Conservation (phyloP, 129 eudicot species). For the Saposhnikovia divaricata region DNA sequence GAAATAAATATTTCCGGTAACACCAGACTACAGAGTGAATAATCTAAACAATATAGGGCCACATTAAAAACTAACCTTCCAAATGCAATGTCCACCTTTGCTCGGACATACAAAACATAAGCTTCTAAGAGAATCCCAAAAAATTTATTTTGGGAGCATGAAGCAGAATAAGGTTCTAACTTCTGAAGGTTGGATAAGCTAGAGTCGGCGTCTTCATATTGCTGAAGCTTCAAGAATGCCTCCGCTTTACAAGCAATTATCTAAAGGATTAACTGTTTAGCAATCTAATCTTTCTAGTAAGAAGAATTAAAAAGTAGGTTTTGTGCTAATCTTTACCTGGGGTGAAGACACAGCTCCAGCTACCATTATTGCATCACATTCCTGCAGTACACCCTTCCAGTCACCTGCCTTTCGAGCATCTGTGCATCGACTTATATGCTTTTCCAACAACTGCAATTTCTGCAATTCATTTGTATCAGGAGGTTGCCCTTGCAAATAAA, state of each 20-base stretch:
- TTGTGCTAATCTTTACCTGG: slow-evolving; percentile 22
- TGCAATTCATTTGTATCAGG: slow-evolving; percentile 34
- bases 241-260: slow-evolving; percentile 53
- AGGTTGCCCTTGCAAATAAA: slow-evolving; percentile 28
- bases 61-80: slow-evolving; percentile 36
- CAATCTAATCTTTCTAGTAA: neutral
- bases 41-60: neutral
- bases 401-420: slow-evolving; percentile 53
- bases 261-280: slow-evolving; percentile 18
- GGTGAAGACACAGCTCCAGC: slow-evolving; percentile 49
- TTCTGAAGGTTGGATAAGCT: slow-evolving; percentile 30
- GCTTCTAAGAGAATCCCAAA: slow-evolving; percentile 45
- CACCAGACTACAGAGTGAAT: neutral
- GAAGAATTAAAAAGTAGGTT: neutral
- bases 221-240: slow-evolving; percentile 48
- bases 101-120: slow-evolving; percentile 40
- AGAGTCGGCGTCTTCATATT: slow-evolving; percentile 41
- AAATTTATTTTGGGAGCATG: slow-evolving; percentile 37
- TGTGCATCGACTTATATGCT: slow-evolving; percentile 41
- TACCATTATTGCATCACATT: slow-evolving; percentile 54
- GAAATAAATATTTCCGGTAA: slow-evolving; percentile 11
- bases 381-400: slow-evolving; percentile 52
- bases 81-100: slow-evolving; percentile 47
- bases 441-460: slow-evolving; percentile 33
- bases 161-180: slow-evolving; percentile 37